These are phyloP conservation scores for Furculomyces boomerangus DNA, from an alignment of 371 early-diverging fungal genomes.

Conservation along the genomic window DNA sequence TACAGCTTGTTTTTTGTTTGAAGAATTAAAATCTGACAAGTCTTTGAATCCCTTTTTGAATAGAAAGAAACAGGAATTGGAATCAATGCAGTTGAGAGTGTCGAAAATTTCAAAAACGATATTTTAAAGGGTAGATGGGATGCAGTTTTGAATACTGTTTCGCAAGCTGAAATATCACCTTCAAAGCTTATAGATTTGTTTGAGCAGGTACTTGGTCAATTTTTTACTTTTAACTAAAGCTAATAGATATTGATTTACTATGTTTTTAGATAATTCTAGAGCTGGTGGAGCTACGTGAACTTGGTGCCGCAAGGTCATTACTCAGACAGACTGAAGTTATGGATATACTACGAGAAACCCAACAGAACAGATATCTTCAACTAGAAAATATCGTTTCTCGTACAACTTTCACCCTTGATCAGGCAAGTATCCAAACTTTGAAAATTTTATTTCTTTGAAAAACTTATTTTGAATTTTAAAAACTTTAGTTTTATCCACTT, in stretches of 20 bases:
- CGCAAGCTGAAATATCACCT: conserved; percentile 41
- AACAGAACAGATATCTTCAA: conserved; percentile 61
- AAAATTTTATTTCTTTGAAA: neutral
- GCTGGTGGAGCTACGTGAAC: conserved; percentile 60
- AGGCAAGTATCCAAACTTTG: conserved; percentile 44
- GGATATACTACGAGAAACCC: conserved; percentile 42
- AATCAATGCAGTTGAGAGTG: conserved; percentile 66
- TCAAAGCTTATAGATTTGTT: conserved; percentile 61
- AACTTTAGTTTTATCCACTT: conserved; percentile 3
- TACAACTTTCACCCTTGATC: conserved; percentile 36
- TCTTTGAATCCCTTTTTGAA: neutral
- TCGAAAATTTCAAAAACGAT: conserved; percentile 43
- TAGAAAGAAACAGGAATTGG: conserved; percentile 59
- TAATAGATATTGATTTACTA: neutral
- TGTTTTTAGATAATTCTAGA: conserved; percentile 54
- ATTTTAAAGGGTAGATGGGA: conserved; percentile 77
- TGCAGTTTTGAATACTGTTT: conserved; percentile 48
- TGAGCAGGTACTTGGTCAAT: conserved; percentile 47
- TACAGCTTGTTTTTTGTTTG: neutral
- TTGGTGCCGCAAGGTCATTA: conserved; percentile 64
- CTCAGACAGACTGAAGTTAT: conserved; percentile 76
- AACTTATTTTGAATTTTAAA: neutral
- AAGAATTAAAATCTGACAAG: neutral
- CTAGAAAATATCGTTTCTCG: conserved; percentile 57
- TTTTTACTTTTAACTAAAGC: neutral